Evolutionary conservation across 352 stramenopile genomes (phyloP).

Genomic region (Pythium myriotylum): DNA sequence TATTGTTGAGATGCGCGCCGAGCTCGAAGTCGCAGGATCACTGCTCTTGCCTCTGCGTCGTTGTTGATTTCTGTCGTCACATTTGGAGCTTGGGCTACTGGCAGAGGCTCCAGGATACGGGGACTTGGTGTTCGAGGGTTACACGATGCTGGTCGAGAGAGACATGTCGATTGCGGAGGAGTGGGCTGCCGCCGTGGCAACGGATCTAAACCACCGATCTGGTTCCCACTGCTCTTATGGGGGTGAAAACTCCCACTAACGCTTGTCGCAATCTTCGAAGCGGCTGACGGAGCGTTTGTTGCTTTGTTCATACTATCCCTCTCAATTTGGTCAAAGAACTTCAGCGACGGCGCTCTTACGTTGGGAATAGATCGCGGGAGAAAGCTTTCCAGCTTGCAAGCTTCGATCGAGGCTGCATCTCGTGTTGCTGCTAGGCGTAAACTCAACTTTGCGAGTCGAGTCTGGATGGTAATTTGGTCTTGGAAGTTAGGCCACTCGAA

Average conservation of each 20-base stretch:
- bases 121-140: slow-evolving; percentile 20
- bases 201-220: slow-evolving; percentile 15
- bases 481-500: slow-evolving; percentile 66
- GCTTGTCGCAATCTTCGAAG: slow-evolving; percentile 2
- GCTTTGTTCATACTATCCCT: neutral
- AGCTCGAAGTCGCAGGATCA: slow-evolving; percentile 29
- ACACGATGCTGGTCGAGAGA: slow-evolving; percentile 5
- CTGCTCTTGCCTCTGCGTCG: slow-evolving; percentile 20
- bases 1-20: slow-evolving; percentile 13
- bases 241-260: slow-evolving; percentile 43
- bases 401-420: neutral
- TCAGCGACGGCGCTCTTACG: slow-evolving; percentile 54
- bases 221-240: slow-evolving; percentile 25
- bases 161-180: neutral
- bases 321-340: slow-evolving; percentile 61
- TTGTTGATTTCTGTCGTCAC: slow-evolving; percentile 20
- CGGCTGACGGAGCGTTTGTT: neutral
- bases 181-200: slow-evolving; percentile 18
- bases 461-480: slow-evolving; percentile 67
- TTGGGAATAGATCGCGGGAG: slow-evolving; percentile 30
- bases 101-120: slow-evolving; percentile 22
- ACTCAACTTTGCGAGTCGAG: slow-evolving; percentile 47
- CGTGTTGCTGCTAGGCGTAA: slow-evolving; percentile 39
- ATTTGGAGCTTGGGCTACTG: neutral
- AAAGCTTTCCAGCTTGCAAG: slow-evolving; percentile 24